Conservation (phyloP, 352 stramenopile genomes). For the Plasmopara viticola region DNA sequence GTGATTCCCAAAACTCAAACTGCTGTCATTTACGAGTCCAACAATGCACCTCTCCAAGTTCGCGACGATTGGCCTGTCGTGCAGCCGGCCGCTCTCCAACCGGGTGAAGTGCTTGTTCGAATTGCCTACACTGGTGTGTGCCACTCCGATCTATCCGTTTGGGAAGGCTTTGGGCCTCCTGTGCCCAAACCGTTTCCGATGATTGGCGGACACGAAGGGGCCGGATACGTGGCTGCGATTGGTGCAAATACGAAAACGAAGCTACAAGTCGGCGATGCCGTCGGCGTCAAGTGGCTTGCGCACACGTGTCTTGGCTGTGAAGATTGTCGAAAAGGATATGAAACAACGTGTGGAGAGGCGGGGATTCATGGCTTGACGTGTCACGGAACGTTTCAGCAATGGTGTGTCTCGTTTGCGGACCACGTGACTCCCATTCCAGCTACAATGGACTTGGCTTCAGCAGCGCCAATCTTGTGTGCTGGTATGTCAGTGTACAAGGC, state of each 20-base stretch:
- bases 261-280: slow-evolving; percentile 41
- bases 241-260: slow-evolving; percentile 36
- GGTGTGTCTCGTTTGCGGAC: slow-evolving; percentile 66
- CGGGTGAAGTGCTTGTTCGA: slow-evolving; percentile 42
- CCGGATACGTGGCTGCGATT: slow-evolving; percentile 45
- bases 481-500: slow-evolving; percentile 85
- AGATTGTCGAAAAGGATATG: slow-evolving; percentile 47
- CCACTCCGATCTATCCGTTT: slow-evolving; percentile 43
- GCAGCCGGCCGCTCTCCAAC: slow-evolving; percentile 36
- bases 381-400: slow-evolving; percentile 48
- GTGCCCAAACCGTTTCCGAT: slow-evolving; percentile 33
- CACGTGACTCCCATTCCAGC: slow-evolving; percentile 69
- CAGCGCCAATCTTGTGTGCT: slow-evolving; percentile 75
- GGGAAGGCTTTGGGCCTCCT: slow-evolving; percentile 30
- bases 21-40: slow-evolving; percentile 42
- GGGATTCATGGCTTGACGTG: slow-evolving; percentile 33
- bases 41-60: slow-evolving; percentile 40
- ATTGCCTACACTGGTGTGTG: slow-evolving; percentile 48
- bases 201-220: slow-evolving; percentile 53
- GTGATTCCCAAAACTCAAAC: slow-evolving; percentile 46
- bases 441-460: slow-evolving; percentile 32
- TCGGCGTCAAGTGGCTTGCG: slow-evolving; percentile 48
- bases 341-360: slow-evolving; percentile 30
- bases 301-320: slow-evolving; percentile 45
- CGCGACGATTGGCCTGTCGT: slow-evolving; percentile 41